These are phyloP conservation scores for Ocimum tenuiflorum DNA, from an alignment of 257 asterid species.

Conservation along the genomic window DNA sequence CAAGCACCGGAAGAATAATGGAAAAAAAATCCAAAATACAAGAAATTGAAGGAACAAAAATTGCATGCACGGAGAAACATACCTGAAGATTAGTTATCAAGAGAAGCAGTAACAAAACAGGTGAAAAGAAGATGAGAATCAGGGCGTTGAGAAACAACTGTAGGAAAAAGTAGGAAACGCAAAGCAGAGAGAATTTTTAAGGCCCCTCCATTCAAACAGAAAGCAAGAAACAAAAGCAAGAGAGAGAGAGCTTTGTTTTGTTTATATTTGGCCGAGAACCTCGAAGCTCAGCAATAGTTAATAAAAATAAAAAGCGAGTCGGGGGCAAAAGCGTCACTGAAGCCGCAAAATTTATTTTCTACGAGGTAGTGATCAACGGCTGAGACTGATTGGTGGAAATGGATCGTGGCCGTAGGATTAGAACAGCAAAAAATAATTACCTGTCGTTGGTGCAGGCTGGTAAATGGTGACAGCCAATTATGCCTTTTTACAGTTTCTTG, in stretches of 20 bases:
- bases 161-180: constrained; percentile 26
- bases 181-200: constrained; percentile 39
- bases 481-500: constrained; percentile 36
- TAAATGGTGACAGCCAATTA: constrained; percentile 46
- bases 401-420: constrained; percentile 21
- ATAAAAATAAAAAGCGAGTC: neutral
- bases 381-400: neutral
- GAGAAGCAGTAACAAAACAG: neutral
- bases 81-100: constrained; percentile 21
- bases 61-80: constrained; percentile 13
- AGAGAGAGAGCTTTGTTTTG: constrained; percentile 15
- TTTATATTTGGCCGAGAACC: constrained; percentile 28
- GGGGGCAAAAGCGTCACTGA: constrained; percentile 25
- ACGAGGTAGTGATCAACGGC: constrained; percentile 17
- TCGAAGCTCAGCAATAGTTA: constrained; percentile 15
- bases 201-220: constrained; percentile 52
- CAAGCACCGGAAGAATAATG: neutral
- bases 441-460: constrained; percentile 39
- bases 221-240: constrained; percentile 27
- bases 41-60: neutral
- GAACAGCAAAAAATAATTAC: constrained; percentile 35
- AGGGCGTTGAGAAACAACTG: constrained; percentile 24
- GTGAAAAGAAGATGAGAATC: constrained; percentile 15
- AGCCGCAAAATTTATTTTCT: neutral
- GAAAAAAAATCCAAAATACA: neutral